These are phyloP conservation scores for Candida fluviatilis DNA, from an alignment of 805 yeast species.

Conservation along the genomic window DNA sequence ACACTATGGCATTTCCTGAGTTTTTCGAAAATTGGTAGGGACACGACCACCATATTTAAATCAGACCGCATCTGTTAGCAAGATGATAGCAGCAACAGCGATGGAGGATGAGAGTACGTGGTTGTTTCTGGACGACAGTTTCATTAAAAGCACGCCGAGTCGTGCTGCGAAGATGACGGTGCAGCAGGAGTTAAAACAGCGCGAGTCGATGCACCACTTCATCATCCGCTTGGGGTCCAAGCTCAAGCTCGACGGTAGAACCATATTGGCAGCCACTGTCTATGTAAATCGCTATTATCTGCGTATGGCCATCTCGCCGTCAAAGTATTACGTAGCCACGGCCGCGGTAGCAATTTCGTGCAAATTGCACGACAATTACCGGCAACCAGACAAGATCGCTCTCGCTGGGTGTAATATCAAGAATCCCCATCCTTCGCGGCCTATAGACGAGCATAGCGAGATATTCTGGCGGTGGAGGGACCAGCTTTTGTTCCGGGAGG, in stretches of 20 bases:
- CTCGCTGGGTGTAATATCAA: conserved; percentile 32
- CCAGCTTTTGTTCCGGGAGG: conserved; percentile 40
- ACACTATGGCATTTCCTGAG: too few relatives aligned
- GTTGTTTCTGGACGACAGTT: conserved; percentile 35
- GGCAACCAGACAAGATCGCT: conserved; percentile 43
- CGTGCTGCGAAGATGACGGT: conserved; percentile 25
- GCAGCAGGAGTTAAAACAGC: conserved; percentile 32
- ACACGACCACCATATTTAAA: too few relatives aligned
- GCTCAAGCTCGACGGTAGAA: conserved; percentile 36
- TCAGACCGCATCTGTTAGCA: too few relatives aligned
- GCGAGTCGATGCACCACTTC: conserved; percentile 38
- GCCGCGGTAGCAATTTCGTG: conserved; percentile 42
- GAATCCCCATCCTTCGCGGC: conserved; percentile 20
- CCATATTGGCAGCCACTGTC: conserved; percentile 40
- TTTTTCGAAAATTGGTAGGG: too few relatives aligned
- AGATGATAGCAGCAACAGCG: neutral
- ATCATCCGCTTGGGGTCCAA: conserved; percentile 31
- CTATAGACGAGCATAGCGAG: conserved; percentile 36
- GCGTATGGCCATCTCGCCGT: conserved; percentile 39
- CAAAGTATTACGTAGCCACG: conserved; percentile 41
- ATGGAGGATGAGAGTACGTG: conserved; percentile 23
- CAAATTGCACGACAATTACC: conserved; percentile 38
- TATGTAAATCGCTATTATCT: conserved; percentile 37
- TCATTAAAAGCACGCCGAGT: conserved; percentile 28
- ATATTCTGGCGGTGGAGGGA: conserved; percentile 44